Evolutionary conservation across 768 basidiomycete species (phyloP), one percentile per base, ranked within the genome.

Genomic region (Tylopilus balloui): DNA sequence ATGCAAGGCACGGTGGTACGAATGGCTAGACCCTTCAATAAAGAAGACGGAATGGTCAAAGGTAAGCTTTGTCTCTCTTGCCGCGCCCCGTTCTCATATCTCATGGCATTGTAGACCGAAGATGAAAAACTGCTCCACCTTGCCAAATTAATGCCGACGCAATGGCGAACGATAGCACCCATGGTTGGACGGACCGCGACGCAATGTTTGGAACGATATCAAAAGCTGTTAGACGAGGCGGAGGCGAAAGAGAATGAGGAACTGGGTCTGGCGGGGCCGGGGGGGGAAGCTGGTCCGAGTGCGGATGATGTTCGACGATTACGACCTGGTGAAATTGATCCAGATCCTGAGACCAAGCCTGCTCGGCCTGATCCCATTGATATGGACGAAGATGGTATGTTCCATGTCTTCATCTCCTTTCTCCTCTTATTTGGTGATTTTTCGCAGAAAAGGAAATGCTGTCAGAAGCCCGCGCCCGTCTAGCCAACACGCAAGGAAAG

Each of bases 41-140:
- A 97, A 97, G 71, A 99, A 99, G 76, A 97, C 95, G 15, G 96
- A 98, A 69, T 99, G 96, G 96, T 96, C 94, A 39, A 98, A 97
- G 74, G 93, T 86, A 51, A 40, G 78, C 14, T 11, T 14, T 17
- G 14, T 17, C 29, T 14, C 17, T 13, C 7, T 34, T 11, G 15
- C 4, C 15, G 23, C 0, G 28, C 40, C 9, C 15, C 9, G 27
- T 10, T 40, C 40, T 50, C 8, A 49, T 38, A 24, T 13, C 36
- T 44, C 17, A 23, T 52, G 23, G 17, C 20, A 25, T 23, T 40
- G 13, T 45, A 94, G 91, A 92, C 88, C 15, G 96, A 99, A 71
- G 96, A 99, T 71, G 96, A 98, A 73, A 99, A 98, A 69, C 80
- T 99, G 3, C 77, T 99, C 11, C 94, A 98, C 67, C 81, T 98